Evolutionary conservation across 352 stramenopile genomes (phyloP).

Genomic region (Pythium oligandrum): DNA sequence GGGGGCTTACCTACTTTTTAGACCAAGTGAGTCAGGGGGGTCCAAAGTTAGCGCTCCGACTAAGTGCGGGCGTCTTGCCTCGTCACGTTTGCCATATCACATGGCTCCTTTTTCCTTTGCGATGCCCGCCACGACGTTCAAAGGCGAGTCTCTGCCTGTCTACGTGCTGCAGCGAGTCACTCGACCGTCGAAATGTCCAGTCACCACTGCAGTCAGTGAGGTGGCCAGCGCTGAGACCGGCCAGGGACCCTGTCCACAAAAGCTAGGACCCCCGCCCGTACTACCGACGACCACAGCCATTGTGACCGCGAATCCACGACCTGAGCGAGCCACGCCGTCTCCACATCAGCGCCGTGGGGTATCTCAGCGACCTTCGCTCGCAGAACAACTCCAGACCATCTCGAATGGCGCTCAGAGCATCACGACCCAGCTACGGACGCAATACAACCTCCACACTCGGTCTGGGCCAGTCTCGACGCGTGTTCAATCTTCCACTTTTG

Average conservation of each 20-base stretch:
- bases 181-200: background rate
- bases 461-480: background rate
- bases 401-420: conserved; percentile 43
- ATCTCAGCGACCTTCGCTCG: conserved; percentile 28
- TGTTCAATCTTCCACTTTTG: background rate
- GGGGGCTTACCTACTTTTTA: too few relatives aligned
- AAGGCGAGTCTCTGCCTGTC: conserved; percentile 55
- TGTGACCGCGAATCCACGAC: background rate
- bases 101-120: too few relatives aligned
- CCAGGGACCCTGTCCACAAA: background rate
- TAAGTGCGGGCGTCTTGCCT: too few relatives aligned
- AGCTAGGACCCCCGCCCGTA: background rate
- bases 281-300: background rate
- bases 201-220: background rate
- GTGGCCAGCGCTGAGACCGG: background rate
- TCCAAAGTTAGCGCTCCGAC: too few relatives aligned
- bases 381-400: conserved; percentile 62
- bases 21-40: too few relatives aligned
- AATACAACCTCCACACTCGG: conserved; percentile 32
- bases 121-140: conserved; percentile 33
- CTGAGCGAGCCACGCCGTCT: background rate
- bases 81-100: too few relatives aligned
- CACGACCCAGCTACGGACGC: conserved; percentile 36
- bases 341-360: background rate
- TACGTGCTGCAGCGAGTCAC: conserved; percentile 41